A percentile compares a stretch with the other conserved stretches of the same genome.
These are phyloP conservation scores for Globisporangium splendens DNA, from an alignment of 352 stramenopile genomes.

Conservation along the genomic window DNA sequence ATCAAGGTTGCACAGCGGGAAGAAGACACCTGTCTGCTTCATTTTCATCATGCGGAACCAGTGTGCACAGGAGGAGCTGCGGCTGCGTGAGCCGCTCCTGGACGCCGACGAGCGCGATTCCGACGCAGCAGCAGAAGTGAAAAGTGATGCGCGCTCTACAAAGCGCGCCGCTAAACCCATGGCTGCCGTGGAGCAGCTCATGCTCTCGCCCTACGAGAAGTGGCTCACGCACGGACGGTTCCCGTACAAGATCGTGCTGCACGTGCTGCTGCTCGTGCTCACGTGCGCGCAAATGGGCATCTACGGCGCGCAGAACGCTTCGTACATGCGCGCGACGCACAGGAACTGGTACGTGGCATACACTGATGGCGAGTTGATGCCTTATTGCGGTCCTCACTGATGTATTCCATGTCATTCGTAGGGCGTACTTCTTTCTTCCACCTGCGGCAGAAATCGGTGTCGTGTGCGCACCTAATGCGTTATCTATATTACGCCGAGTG, in stretches of 20 bases:
- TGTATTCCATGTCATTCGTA: slow-evolving; percentile 11
- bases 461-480: slow-evolving; percentile 25
- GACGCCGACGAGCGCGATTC: slow-evolving; percentile 2
- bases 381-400: not conserved
- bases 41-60: not conserved
- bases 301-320: slow-evolving; percentile 76
- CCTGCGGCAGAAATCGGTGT: slow-evolving; percentile 45
- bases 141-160: not conserved
- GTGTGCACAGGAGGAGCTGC: not conserved
- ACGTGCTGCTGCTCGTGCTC: slow-evolving; percentile 70
- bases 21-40: too few species aligned
- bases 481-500: not conserved
- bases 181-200: slow-evolving; percentile 44
- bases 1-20: too few species aligned
- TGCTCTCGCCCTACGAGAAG: slow-evolving; percentile 84
- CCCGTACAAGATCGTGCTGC: slow-evolving; percentile 81
- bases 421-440: slow-evolving; percentile 83
- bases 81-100: slow-evolving; percentile 14
- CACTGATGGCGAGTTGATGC: not conserved
- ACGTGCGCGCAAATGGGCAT: slow-evolving; percentile 71
- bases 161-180: slow-evolving; percentile 16
- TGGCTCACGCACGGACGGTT: slow-evolving; percentile 67
- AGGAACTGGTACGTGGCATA: slow-evolving; percentile 58
- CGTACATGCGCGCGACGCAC: slow-evolving; percentile 81
- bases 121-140: not conserved